These are phyloP conservation scores for Fusarium sp. DNA, from an alignment of 2,329 filamentous ascomycete genomes.

Conservation along the genomic window DNA sequence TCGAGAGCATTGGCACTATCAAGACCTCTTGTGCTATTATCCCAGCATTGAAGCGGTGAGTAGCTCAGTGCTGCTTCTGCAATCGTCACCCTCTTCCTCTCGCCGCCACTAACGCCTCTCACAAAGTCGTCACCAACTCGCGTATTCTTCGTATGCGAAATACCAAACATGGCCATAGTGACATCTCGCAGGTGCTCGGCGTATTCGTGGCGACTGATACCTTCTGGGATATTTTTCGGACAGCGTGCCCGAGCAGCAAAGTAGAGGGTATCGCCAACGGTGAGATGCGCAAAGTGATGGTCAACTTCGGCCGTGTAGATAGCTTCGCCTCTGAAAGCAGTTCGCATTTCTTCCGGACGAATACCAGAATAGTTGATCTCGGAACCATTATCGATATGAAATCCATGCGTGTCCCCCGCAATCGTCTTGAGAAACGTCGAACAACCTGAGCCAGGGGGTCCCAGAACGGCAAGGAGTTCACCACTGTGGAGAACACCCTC, in stretches of 20 bases:
- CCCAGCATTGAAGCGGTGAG: conserved; percentile 77
- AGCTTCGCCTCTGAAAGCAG: conserved; percentile 82
- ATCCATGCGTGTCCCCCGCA: conserved; percentile 83
- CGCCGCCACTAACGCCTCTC: conserved; percentile 69
- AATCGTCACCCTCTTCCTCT: conserved; percentile 61
- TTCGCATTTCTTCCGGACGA: conserved; percentile 79
- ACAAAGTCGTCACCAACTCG: conserved; percentile 81
- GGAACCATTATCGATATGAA: conserved; percentile 76
- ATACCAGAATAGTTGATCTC: conserved; percentile 83
- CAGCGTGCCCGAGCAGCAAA: conserved; percentile 80
- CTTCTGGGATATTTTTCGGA: conserved; percentile 72
- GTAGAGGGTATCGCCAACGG: conserved; percentile 81
- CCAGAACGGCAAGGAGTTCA: conserved; percentile 81
- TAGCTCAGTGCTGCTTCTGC: conserved; percentile 53
- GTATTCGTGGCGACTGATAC: conserved; percentile 66
- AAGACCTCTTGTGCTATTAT: conserved; percentile 76
- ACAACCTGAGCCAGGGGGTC: conserved; percentile 79
- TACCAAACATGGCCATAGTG: conserved; percentile 80
- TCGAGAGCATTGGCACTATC: conserved; percentile 78
- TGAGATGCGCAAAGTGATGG: conserved; percentile 81
- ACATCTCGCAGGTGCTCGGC: conserved; percentile 76
- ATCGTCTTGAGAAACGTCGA: conserved; percentile 87
- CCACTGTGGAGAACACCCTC: conserved; percentile 77
- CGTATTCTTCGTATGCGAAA: conserved; percentile 78
- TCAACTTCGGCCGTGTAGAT: conserved; percentile 89